Percentiles rank a stretch among this genome's conserved stretches.
These are phyloP conservation scores for Exophiala calicioides DNA, from an alignment of 2,329 filamentous ascomycete species.

Conservation along the genomic window DNA sequence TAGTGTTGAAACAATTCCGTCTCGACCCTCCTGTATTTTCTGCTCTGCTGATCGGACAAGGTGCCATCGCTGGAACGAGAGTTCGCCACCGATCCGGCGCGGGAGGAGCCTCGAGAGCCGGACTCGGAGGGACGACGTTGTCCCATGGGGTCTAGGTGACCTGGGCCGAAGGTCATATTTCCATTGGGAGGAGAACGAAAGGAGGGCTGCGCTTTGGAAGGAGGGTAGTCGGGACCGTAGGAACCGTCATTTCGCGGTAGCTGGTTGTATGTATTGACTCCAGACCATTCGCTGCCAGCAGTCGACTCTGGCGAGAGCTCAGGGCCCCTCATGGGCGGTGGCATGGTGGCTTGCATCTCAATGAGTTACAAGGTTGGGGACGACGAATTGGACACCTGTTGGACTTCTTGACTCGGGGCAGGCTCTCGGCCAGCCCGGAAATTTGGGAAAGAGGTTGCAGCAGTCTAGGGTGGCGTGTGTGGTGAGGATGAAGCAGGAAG, in stretches of 20 bases:
- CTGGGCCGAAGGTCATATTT: slow-evolving; percentile 20
- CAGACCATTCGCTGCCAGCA: slow-evolving; percentile 80
- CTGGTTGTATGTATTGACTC: slow-evolving; percentile 65
- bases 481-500: slow-evolving; percentile 21
- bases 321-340: slow-evolving; percentile 16
- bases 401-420: no score
- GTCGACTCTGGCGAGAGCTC: slow-evolving; percentile 74
- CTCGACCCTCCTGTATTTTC: slow-evolving; percentile 62
- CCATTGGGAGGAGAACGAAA: slow-evolving; percentile 20
- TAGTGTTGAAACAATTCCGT: slow-evolving; percentile 79
- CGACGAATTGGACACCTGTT: no score
- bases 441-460: background rate
- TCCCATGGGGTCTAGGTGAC: slow-evolving; percentile 32
- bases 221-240: slow-evolving; percentile 43
- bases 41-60: slow-evolving; percentile 64
- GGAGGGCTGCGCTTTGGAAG: slow-evolving; percentile 14
- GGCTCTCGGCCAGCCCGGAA: no score
- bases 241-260: slow-evolving; percentile 43
- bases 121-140: slow-evolving; percentile 43
- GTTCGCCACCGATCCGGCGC: slow-evolving; percentile 81
- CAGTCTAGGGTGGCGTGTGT: background rate
- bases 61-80: slow-evolving; percentile 73
- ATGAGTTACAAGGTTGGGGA: no score
- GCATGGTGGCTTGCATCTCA: slow-evolving; percentile 25
- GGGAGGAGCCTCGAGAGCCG: slow-evolving; percentile 66